Percentiles rank a stretch among this genome's conserved stretches.
Evolutionary conservation across 805 yeast genomes (phyloP).

Genomic region (Candida dajiaensis): DNA sequence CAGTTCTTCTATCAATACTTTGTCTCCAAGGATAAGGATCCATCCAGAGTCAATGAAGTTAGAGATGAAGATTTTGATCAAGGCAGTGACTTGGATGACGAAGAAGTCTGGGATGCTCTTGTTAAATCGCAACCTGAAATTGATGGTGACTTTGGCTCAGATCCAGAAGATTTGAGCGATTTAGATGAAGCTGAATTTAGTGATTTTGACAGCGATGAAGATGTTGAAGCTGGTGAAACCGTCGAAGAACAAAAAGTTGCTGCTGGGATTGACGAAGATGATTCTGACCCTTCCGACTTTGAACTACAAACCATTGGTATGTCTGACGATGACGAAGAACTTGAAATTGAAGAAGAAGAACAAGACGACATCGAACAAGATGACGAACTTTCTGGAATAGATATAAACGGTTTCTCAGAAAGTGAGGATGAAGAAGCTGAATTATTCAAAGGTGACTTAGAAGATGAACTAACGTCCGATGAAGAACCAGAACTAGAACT

Average conservation of each 20-base stretch:
- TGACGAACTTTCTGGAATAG: slow-evolving; percentile 19
- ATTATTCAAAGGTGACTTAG: slow-evolving; percentile 32
- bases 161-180: slow-evolving; percentile 50
- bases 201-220: slow-evolving; percentile 44
- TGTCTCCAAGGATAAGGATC: slow-evolving; percentile 45
- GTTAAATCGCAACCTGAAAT: slow-evolving; percentile 70
- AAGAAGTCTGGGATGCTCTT: slow-evolving; percentile 75
- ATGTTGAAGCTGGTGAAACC: slow-evolving; percentile 22
- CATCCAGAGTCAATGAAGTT: slow-evolving; percentile 25
- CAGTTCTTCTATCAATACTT: slow-evolving; percentile 84
- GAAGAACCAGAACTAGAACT: slow-evolving; percentile 21
- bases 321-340: slow-evolving; percentile 21
- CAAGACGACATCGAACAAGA: slow-evolving; percentile 29
- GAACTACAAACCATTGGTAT: slow-evolving; percentile 32
- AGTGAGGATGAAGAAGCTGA: slow-evolving; percentile 33
- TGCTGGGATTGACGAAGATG: slow-evolving; percentile 22
- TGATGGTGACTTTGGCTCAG: slow-evolving; percentile 42
- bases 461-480: slow-evolving; percentile 29
- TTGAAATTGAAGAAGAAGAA: slow-evolving; percentile 25
- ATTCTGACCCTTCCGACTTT: slow-evolving; percentile 32
- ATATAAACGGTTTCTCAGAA: slow-evolving; percentile 28
- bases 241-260: slow-evolving; percentile 24
- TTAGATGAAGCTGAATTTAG: slow-evolving; percentile 46
- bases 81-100: slow-evolving; percentile 52
- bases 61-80: slow-evolving; percentile 32